A percentile compares a stretch with the other conserved stretches of the same genome.
Evolutionary conservation across 2,329 filamentous ascomycete genomes (phyloP).

Genomic region (Penicillium corylophilum): DNA sequence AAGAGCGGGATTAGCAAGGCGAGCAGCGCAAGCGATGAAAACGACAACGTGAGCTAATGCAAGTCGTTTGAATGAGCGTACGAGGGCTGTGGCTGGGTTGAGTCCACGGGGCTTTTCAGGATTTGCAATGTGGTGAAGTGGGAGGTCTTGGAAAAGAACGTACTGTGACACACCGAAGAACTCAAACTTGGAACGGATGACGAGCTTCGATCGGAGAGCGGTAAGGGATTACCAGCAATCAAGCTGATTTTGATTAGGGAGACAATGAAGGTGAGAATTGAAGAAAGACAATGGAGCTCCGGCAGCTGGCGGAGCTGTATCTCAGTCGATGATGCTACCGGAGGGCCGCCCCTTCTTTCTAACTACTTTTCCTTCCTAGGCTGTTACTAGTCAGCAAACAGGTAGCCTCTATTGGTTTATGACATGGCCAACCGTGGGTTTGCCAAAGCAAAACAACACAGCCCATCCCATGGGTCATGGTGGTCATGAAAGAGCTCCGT

Average conservation of each 20-base stretch:
- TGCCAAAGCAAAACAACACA: background rate
- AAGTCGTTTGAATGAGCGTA: no score
- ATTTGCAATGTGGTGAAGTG: background rate
- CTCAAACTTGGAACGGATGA: background rate
- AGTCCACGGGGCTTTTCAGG: background rate
- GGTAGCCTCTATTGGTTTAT: background rate
- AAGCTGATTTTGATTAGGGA: background rate
- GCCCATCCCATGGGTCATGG: no score
- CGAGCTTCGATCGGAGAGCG: background rate
- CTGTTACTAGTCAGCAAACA: background rate
- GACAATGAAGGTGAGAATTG: background rate
- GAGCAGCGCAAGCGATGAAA: background rate
- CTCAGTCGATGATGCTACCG: constrained; percentile 9
- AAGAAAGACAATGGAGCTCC: background rate
- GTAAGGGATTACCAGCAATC: background rate
- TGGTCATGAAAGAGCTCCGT: constrained; percentile 3
- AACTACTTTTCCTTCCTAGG: background rate
- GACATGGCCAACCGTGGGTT: background rate
- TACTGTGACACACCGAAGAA: background rate
- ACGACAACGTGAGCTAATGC: background rate
- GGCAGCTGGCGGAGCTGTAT: constrained; percentile 1
- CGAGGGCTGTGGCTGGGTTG: no score
- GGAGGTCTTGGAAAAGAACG: background rate
- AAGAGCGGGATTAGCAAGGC: background rate
- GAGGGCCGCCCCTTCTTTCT: background rate